Conservation (phyloP, 306 rosid species). For the Echinosophora koreensis region DNA sequence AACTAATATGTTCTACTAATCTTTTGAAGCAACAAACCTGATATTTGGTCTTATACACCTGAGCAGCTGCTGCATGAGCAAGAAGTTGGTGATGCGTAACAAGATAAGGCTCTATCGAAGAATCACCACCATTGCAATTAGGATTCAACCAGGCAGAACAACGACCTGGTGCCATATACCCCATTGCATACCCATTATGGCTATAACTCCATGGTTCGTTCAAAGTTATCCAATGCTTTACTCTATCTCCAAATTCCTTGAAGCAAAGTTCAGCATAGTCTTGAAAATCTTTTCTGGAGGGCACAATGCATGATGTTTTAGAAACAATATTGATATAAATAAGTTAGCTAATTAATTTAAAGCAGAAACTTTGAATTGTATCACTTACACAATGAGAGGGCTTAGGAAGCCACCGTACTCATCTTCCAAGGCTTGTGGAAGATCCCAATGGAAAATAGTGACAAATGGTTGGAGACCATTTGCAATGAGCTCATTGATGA, state of each 20-base stretch:
- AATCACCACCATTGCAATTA: conserved; percentile 58
- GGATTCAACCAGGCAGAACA: conserved; percentile 53
- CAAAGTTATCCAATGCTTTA: conserved; percentile 71
- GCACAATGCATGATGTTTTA: too few relatives aligned
- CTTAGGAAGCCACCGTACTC: conserved; percentile 66
- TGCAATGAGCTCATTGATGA: conserved; percentile 59
- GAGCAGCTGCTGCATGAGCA: conserved; percentile 56
- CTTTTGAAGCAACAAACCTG: conserved; percentile 45
- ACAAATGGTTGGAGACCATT: conserved; percentile 65
- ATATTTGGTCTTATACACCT: conserved; percentile 53
- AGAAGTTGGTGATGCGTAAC: conserved; percentile 49
- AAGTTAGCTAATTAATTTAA: too few relatives aligned
- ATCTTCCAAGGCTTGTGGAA: conserved; percentile 68
- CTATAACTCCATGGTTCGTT: conserved; percentile 60
- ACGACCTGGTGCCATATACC: conserved; percentile 50
- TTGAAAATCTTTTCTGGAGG: conserved; percentile 47
- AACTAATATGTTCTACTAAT: too few relatives aligned
- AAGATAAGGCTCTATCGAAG: conserved; percentile 57
- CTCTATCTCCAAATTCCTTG: conserved; percentile 63
- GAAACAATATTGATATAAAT: too few relatives aligned
- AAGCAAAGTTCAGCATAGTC: conserved; percentile 71
- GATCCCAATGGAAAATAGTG: conserved; percentile 75
- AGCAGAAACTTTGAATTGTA: background rate
- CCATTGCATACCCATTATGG: conserved; percentile 43
- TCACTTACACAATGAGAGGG: conserved; percentile 52